Percentiles rank a stretch among this genome's conserved stretches.
Evolutionary conservation across 2,329 filamentous ascomycete genomes (phyloP).

Genomic region (Microcyclospora tardicrescens): DNA sequence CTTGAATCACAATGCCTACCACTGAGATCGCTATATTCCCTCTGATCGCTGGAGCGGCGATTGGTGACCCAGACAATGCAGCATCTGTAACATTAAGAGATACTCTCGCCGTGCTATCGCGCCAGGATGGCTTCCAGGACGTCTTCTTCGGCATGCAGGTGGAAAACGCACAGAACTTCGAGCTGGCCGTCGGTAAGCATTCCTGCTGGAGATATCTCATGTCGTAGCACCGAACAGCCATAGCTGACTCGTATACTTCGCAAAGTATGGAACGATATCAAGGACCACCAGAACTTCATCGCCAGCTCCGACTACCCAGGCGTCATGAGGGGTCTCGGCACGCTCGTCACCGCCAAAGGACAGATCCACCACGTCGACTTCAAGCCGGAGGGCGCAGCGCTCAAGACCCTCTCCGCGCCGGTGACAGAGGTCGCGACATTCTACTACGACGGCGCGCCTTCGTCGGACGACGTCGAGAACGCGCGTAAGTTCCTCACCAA

Average conservation of each 20-base stretch:
- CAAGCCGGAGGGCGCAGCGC: constrained; percentile 8
- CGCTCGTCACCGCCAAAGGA: constrained; percentile 15
- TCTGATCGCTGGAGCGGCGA: constrained; percentile 24
- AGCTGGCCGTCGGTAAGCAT: constrained; percentile 29
- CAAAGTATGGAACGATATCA: constrained; percentile 32
- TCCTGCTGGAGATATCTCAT: background rate
- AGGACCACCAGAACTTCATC: constrained; percentile 30
- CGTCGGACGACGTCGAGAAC: constrained; percentile 19
- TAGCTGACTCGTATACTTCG: background rate
- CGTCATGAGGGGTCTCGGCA: constrained; percentile 23
- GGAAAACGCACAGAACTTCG: constrained; percentile 26
- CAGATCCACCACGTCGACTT: constrained; percentile 25
- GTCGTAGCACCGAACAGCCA: background rate
- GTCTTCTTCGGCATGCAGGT: constrained; percentile 25
- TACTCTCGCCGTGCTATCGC: constrained; percentile 22
- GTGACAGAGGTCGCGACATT: constrained; percentile 38
- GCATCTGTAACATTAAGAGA: constrained; percentile 21
- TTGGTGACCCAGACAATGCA: constrained; percentile 18
- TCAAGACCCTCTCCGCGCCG: constrained; percentile 25
- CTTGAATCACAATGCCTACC: constrained; percentile 16
- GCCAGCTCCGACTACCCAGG: constrained; percentile 23
- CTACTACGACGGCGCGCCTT: constrained; percentile 29
- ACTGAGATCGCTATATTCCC: constrained; percentile 30
- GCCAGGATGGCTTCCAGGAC: constrained; percentile 25
- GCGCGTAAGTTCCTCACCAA: constrained; percentile 28